Conservation (phyloP, 164 flowering plant genomes). For the Chimonanthus praecox region DNA sequence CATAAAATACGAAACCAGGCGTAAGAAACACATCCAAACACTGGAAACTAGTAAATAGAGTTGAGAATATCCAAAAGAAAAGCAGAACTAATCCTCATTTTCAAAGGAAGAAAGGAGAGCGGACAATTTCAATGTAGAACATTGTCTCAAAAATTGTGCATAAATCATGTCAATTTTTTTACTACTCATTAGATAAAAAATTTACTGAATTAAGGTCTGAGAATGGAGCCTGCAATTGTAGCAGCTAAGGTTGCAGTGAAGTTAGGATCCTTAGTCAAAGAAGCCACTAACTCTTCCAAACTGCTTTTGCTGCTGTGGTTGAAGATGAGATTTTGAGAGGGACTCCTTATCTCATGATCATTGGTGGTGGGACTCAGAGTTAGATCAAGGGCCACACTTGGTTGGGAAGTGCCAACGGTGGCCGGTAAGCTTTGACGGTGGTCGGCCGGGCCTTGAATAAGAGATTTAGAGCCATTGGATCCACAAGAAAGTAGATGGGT, state of each 20-base stretch:
- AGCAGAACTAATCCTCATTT: no score
- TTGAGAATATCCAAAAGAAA: no score
- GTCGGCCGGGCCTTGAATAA: not conserved
- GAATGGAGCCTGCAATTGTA: conserved; percentile 24
- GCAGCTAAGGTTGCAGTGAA: conserved; percentile 58
- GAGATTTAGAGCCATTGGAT: not conserved
- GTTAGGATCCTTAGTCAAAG: conserved; percentile 55
- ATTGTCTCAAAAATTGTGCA: no score
- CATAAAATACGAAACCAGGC: no score
- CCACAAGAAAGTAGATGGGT: conserved; percentile 25
- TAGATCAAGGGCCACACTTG: not conserved
- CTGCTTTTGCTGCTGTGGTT: not conserved
- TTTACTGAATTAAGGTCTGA: no score
- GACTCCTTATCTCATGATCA: not conserved
- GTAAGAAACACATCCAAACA: no score
- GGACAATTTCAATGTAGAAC: no score
- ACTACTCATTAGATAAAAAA: no score
- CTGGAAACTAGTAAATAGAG: no score
- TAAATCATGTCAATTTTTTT: no score
- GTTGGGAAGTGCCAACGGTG: not conserved
- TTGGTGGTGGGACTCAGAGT: not conserved
- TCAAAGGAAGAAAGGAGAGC: no score
- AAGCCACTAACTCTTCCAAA: conserved; percentile 54
- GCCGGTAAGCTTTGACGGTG: not conserved
- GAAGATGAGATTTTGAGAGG: conserved; percentile 22